phyloP scores from a whole-genome alignment of 1,139 yeast genomes.

The Suhomyces bolitotheri region DNA sequence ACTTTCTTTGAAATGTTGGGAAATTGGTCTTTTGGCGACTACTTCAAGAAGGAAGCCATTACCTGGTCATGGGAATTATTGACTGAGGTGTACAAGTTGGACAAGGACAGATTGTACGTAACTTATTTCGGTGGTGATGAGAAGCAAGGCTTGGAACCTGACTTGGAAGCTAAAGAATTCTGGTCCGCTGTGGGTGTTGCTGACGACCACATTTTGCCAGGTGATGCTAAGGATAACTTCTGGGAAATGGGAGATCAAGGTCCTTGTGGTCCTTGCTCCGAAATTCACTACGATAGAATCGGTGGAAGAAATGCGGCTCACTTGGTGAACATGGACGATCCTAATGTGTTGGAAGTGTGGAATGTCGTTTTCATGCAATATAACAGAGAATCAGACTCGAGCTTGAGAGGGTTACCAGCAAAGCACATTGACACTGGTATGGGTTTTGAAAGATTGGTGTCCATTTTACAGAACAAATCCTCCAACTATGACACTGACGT shows the following conservation, averaged over 20 bases:
- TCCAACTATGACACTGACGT: constrained; percentile 98
- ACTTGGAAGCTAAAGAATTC: constrained; percentile 83
- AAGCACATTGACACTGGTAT: constrained; percentile 97
- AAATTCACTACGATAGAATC: constrained; percentile 93
- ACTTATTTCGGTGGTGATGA: constrained; percentile 95
- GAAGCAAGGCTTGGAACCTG: constrained; percentile 83
- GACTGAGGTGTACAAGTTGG: constrained; percentile 79
- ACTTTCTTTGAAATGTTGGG: constrained; percentile 99
- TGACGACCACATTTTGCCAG: constrained; percentile 91
- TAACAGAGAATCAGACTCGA: constrained; percentile 89
- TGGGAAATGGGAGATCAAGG: constrained; percentile 99
- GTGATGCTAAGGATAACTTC: constrained; percentile 85
- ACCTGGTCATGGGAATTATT: constrained; percentile 86
- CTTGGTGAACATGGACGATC: constrained; percentile 94
- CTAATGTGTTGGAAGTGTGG: constrained; percentile 97
- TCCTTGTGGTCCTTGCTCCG: constrained; percentile 99
- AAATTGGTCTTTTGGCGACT: constrained; percentile 99
- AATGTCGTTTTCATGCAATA: constrained; percentile 94
- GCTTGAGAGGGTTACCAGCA: constrained; percentile 81
- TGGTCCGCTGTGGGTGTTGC: constrained; percentile 89
- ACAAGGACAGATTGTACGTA: constrained; percentile 79
- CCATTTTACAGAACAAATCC: constrained; percentile 83
- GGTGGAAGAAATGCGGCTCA: constrained; percentile 95
- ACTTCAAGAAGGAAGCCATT: constrained; percentile 93
- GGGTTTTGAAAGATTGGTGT: constrained; percentile 97